Percentiles rank a stretch among this genome's conserved stretches.
These are phyloP conservation scores for Blastocrithidia nonstop DNA, from an alignment of 208 protist genomes.

Conservation along the genomic window DNA sequence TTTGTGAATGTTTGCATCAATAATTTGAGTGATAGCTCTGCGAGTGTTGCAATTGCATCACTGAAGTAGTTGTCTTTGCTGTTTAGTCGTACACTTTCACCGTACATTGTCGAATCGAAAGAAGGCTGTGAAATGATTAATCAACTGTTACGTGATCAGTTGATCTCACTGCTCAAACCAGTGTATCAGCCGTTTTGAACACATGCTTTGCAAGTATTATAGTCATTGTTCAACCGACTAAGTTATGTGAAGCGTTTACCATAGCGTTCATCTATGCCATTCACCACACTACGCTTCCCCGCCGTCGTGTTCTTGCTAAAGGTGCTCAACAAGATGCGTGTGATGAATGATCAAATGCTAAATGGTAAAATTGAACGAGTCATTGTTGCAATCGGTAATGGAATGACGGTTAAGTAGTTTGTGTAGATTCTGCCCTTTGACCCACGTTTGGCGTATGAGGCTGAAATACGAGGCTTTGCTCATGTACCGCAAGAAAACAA, in stretches of 20 bases:
- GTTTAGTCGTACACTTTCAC: conserved; percentile 48
- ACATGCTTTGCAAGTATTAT: conserved; percentile 39
- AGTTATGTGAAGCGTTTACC: conserved; percentile 68
- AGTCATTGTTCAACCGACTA: conserved; percentile 37
- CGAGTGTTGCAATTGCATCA: conserved; percentile 19
- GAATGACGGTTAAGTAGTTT: conserved; percentile 68
- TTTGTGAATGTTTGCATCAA: conserved; percentile 47
- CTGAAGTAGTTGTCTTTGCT: conserved; percentile 36
- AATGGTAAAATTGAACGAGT: conserved; percentile 62
- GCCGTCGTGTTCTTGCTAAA: conserved; percentile 47
- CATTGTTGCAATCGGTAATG: conserved; percentile 50
- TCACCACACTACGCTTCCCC: conserved; percentile 38
- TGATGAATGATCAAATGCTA: conserved; percentile 55
- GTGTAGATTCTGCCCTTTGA: conserved; percentile 59
- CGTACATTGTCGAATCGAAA: conserved; percentile 60
- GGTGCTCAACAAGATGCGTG: conserved; percentile 75
- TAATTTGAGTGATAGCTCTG: conserved; percentile 46
- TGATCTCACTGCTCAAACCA: conserved; percentile 62
- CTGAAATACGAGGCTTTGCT: conserved; percentile 12
- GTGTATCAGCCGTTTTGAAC: conserved; percentile 59
- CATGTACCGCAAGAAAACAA: conserved; percentile 9
- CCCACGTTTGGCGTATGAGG: conserved; percentile 29
- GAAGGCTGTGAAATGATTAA: conserved; percentile 59
- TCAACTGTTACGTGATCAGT: conserved; percentile 35
- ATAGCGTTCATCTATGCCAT: conserved; percentile 8